phyloP scores from a whole-genome alignment of 345 rosid genomes.

The Salix suchowensis region DNA sequence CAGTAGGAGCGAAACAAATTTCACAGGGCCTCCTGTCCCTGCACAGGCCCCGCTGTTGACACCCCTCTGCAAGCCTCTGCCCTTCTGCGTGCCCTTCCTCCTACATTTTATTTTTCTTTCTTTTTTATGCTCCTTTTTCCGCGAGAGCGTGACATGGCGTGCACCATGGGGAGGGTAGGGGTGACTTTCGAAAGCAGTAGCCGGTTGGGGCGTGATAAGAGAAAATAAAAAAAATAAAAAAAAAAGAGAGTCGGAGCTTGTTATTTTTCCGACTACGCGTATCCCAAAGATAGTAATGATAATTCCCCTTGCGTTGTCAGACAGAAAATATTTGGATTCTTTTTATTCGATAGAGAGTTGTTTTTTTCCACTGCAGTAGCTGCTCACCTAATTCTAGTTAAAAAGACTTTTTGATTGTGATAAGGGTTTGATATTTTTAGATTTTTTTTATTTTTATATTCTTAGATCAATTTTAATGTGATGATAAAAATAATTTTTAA shows the following conservation, averaged over 20 bases:
- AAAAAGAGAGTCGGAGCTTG: not conserved
- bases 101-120: not conserved
- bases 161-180: not conserved
- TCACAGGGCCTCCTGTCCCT: not conserved
- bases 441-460: too few relatives aligned
- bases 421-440: too few relatives aligned
- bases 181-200: not conserved
- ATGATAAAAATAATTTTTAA: too few relatives aligned
- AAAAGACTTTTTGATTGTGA: too few relatives aligned
- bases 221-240: too few relatives aligned
- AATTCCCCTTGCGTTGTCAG: not conserved
- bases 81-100: not conserved
- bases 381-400: not conserved
- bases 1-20: not conserved
- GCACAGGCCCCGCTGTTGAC: not conserved
- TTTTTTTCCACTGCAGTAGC: not conserved
- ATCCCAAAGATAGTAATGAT: not conserved
- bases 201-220: too few relatives aligned
- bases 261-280: not conserved
- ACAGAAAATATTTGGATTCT: not conserved
- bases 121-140: too few relatives aligned
- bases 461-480: too few relatives aligned
- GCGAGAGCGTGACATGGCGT: not conserved
- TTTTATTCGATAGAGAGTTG: too few relatives aligned
- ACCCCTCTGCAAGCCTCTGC: not conserved